Evolutionary conservation across 345 rosid genomes (phyloP).

Genomic region (Dimocarpus longan): DNA sequence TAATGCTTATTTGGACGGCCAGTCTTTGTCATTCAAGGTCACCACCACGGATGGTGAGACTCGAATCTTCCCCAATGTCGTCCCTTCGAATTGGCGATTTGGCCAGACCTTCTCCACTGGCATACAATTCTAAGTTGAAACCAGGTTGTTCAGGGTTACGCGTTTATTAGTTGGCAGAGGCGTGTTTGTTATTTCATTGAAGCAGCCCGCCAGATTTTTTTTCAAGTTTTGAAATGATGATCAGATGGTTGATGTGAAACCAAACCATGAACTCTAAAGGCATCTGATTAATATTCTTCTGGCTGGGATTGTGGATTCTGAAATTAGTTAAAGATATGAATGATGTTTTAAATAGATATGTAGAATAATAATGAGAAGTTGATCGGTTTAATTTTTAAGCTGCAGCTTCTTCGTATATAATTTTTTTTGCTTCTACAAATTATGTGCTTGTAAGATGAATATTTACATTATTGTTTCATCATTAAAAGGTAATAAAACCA

Average conservation of each 20-base stretch:
- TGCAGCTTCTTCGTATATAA: conserved; percentile 22
- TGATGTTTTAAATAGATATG: neutral
- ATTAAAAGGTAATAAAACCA: conserved; percentile 14
- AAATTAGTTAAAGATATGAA: neutral
- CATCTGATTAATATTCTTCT: neutral
- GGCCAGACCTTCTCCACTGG: conserved; percentile 61
- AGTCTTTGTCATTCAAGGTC: conserved; percentile 73
- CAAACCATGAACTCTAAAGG: conserved; percentile 22
- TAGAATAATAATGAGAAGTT: conserved; percentile 24
- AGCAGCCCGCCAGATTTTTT: conserved; percentile 48
- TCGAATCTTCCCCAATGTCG: conserved; percentile 44
- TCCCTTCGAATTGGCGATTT: conserved; percentile 71
- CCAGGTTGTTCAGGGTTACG: neutral
- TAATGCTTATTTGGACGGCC: conserved; percentile 75
- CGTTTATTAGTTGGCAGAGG: conserved; percentile 38
- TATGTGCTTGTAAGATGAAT: conserved; percentile 21
- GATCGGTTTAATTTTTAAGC: neutral
- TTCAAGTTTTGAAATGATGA: neutral
- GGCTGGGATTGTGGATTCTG: conserved; percentile 6
- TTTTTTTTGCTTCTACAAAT: neutral
- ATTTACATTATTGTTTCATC: neutral
- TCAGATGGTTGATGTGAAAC: neutral
- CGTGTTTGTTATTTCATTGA: conserved; percentile 33
- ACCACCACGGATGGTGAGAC: conserved; percentile 72
- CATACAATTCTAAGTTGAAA: conserved; percentile 42